Evolutionary conservation across 768 basidiomycete species (phyloP), one percentile per base, ranked within the genome.

Genomic region (Scleroderma bovista): DNA sequence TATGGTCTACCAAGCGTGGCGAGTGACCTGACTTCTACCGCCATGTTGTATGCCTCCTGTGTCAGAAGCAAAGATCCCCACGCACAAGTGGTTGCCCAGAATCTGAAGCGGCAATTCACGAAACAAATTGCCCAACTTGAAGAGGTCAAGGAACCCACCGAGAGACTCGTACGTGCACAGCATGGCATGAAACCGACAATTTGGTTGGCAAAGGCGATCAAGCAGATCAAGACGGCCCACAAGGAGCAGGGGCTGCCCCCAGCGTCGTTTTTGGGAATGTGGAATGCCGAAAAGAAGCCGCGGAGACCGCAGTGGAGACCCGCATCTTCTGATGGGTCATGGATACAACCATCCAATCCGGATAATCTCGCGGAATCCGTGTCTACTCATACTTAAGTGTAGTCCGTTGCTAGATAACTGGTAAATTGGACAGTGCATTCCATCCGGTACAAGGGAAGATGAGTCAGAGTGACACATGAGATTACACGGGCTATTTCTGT

Each of bases 31-130:
- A 65, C 77, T 16, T 76, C 76, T 11, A 80, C 76, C 41, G 69
- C 83, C 3, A 74, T 86, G 67, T 64, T 86, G 52, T 67, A 76
- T 33, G 67, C 73, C 3, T 80, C 81, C 8, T 84, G 80, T 63
- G 71, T 77, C 55, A 73, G 73, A 46, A 68, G 77, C 54, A 61
- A 63, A 13, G 69, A 70, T 3, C 57, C 64, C n/a, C 68, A 72
- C 24, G 72, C 75, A 1, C 52, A 62, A 31, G 47, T 64, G 15
- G 64, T 81, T 17, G 77, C 75, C 2, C 58, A 66, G 13, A 67
- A 67, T 13, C 65, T 83, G 31, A 60, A 78, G 16, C 66, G 72
- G 1, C 65, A 70, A 15, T 69, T 82, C 9, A 58, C 71, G 53
- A 52, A 54, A 5, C 63, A 73, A 17, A 55, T 72, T 1, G 40